Base-by-base conservation (phyloP, 768 basidiomycete genomes). In the Hydnomerulius pinastri region DNA sequence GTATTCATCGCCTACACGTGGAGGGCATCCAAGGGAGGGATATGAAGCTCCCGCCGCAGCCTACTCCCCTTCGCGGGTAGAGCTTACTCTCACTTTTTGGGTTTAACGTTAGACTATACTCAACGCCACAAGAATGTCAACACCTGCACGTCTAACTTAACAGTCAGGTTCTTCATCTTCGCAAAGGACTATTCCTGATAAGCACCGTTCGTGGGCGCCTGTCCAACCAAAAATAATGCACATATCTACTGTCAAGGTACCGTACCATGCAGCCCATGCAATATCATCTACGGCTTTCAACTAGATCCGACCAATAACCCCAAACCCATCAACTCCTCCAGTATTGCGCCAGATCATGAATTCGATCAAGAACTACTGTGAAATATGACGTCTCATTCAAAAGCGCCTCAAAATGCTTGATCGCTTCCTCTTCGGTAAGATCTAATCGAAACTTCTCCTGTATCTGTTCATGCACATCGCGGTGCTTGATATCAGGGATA, bases 391-490 rank as follows among this genome's bases (percentile, higher is more conserved):
- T 97, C 67, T 98, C 95, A 64, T 96, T 97, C 52, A 99, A 71
- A 42, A 98, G 66, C 6, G 85, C 80, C 72, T 98, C 95, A 62
- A 98, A 97, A 64, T 96, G 91, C 70, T 97, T 93, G 71, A 98
- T 94, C 3, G 97, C 96, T 65, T 97, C 91, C 68, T 97, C 95
- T 68, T 98, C 96, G 5, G 90, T 91, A 33, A 98, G 76, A 67
- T 97, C 92, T 43, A 98, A 72, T 53, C 93, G 79, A 72, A 99
- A 99, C 72, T 98, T 98, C 63, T 98, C 96, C 60, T 97, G 92
- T 21, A 99, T 85, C 71, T 97, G 86, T 56, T 87, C 86, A 59
- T 89, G 86, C 3, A 91, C 88, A 60, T 90, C 87, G 15, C 87
- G 86, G 57, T 89, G 87, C 67, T 94, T 93, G 78, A 99, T 96